These are phyloP conservation scores for Coemansia sp. DNA, from an alignment of 192 early-diverging fungal genomes.

Conservation along the genomic window DNA sequence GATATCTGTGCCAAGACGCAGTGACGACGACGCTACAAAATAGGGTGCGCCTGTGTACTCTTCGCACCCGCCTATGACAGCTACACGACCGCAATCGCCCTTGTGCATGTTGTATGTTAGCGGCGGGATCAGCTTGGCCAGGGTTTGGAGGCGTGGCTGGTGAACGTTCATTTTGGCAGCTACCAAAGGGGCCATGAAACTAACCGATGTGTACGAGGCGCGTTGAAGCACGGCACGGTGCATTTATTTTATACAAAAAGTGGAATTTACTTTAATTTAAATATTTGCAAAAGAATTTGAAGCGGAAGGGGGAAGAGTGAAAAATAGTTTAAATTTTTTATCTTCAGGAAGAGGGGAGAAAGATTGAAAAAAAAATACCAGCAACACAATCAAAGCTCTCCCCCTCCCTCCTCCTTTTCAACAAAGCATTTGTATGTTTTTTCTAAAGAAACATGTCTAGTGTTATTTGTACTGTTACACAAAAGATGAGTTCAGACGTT, in stretches of 20 bases:
- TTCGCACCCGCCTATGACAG: conserved; percentile 44
- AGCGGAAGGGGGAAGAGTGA: neutral
- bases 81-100: conserved; percentile 48
- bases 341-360: too few species aligned
- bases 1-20: conserved; percentile 76
- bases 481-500: neutral
- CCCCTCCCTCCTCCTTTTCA: too few species aligned
- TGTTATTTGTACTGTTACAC: too few species aligned
- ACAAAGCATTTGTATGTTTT: too few species aligned
- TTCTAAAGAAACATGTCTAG: too few species aligned
- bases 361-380: too few species aligned
- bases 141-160: conserved; percentile 43
- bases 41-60: conserved; percentile 91
- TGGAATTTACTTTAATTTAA: neutral
- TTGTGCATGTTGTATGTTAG: conserved; percentile 44
- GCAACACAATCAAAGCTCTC: too few species aligned
- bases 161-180: conserved; percentile 48
- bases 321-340: too few species aligned
- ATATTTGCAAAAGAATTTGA: neutral
- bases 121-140: conserved; percentile 48
- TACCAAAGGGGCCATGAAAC: conserved; percentile 44
- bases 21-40: conserved; percentile 57
- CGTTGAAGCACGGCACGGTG: conserved; percentile 21
- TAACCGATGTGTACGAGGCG: conserved; percentile 34
- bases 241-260: conserved; percentile 12